Conservation (phyloP, 2,329 filamentous ascomycete species). For the Neoscytalidium dimidiatum region DNA sequence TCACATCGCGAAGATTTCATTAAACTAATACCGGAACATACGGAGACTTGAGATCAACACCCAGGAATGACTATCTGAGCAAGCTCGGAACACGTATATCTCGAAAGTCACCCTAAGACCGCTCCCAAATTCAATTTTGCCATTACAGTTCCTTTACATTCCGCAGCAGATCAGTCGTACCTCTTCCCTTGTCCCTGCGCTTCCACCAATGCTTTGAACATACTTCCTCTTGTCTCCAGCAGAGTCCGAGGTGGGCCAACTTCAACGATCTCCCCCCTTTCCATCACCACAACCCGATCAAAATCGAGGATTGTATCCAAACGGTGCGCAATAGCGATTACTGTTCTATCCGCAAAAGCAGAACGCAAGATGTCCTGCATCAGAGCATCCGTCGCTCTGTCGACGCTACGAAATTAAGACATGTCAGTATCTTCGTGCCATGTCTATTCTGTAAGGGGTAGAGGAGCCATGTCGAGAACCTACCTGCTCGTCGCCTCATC, state of each 20-base stretch:
- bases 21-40: no score
- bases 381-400: conserved; percentile 57
- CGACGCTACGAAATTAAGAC: conserved; percentile 46
- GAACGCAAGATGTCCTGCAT: conserved; percentile 60
- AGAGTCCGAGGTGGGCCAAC: conserved; percentile 13
- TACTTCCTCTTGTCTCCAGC: conserved; percentile 19
- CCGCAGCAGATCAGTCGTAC: no score
- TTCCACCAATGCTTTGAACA: conserved; percentile 25
- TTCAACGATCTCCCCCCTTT: conserved; percentile 52
- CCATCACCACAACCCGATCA: conserved; percentile 55
- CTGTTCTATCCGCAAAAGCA: conserved; percentile 58
- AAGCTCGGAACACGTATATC: no score
- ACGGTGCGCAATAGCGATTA: conserved; percentile 60
- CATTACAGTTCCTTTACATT: no score
- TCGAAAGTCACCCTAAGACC: no score
- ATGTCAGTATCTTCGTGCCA: background rate
- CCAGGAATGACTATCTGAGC: no score
- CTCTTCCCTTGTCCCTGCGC: conserved; percentile 16
- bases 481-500: conserved; percentile 39
- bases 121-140: no score
- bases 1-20: no score
- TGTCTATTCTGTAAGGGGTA: background rate
- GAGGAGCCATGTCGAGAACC: conserved; percentile 16
- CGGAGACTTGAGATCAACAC: no score
- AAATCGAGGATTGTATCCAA: conserved; percentile 58